Evolutionary conservation across 345 rosid species (phyloP), one percentile per base, ranked within the genome.

Genomic region (Sonneratia caseolaris): DNA sequence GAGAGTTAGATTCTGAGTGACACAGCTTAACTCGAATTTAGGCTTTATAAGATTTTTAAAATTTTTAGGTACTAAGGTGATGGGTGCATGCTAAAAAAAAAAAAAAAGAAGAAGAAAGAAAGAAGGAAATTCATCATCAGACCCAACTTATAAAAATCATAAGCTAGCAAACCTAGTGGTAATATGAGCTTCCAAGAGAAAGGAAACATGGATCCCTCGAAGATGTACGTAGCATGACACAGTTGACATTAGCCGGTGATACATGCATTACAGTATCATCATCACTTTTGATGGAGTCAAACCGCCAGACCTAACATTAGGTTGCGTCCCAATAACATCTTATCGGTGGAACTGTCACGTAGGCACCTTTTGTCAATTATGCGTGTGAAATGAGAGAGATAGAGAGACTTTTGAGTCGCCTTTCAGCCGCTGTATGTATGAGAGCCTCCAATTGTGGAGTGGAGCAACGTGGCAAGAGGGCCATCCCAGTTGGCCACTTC

Each of bases 311-410:
- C 35, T 59, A 64, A 73, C 79, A 40, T 74, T 70, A 48, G 77
- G 77, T 70, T 74, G 79, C 74, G 56, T 3, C 42, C 81, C 83
- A 78, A 15, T 80, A 70, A 74, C 82, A 78, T 82, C 83, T 69
- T 62, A 38, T 80, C 78, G 37, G 15, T 35, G 73, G 64, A 68
- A 75, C 64, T 18, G 59, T 18, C 59, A 18, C 15, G 18, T 18
- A 11, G 22, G 0, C 59, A 53, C 19, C 36, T 59, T 59, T n/a
- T 21, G 1, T 11, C 64, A 5, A 59, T 24, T 22, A 59, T 59
- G 22, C 9, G 64, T 24, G 19, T 49, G 62, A 59, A 8, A 24
- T 59, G 64, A 56, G 37, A 38, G 35, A 57, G 47, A 71, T 16
- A 35, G 45, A 43, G 36, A n/a, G 62, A 27, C 55, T 16, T 70